Evolutionary conservation across 345 rosid genomes (phyloP).

Genomic region (Lumnitzera littorea): DNA sequence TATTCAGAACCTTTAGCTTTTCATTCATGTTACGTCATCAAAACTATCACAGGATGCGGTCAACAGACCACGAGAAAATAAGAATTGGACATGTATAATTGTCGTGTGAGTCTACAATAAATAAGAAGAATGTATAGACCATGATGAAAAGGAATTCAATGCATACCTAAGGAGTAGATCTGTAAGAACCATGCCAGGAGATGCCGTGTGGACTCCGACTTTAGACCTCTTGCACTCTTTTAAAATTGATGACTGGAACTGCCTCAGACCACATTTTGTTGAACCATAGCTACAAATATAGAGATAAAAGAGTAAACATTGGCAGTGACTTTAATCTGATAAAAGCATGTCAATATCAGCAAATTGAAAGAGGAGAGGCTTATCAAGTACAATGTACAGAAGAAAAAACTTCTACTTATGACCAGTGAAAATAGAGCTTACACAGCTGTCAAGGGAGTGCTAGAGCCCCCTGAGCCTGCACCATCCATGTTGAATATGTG

Average conservation of each 20-base stretch:
- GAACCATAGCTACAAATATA: constrained; percentile 68
- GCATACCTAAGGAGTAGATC: constrained; percentile 77
- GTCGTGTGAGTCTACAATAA: neutral
- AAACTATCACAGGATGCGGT: neutral
- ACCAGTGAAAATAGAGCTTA: constrained; percentile 23
- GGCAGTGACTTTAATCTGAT: neutral
- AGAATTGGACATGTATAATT: neutral
- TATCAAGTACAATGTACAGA: neutral
- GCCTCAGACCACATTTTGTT: constrained; percentile 93
- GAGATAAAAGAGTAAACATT: constrained; percentile 7
- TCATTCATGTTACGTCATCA: no score
- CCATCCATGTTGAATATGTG: constrained; percentile 98
- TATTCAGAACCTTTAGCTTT: no score
- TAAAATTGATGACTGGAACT: constrained; percentile 75
- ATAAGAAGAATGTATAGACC: neutral
- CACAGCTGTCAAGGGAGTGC: constrained; percentile 98
- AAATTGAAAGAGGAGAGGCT: neutral
- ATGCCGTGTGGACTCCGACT: constrained; percentile 88
- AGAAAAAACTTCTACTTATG: neutral
- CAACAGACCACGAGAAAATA: neutral
- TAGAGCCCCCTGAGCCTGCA: constrained; percentile 96
- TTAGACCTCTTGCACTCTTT: constrained; percentile 80
- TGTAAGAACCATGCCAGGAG: constrained; percentile 97
- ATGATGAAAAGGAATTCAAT: neutral
- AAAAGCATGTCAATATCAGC: neutral